Percentiles rank a stretch among this genome's conserved stretches.
Conservation (phyloP, 2,329 filamentous ascomycete genomes). For the Cladophialophora carrionii region DNA sequence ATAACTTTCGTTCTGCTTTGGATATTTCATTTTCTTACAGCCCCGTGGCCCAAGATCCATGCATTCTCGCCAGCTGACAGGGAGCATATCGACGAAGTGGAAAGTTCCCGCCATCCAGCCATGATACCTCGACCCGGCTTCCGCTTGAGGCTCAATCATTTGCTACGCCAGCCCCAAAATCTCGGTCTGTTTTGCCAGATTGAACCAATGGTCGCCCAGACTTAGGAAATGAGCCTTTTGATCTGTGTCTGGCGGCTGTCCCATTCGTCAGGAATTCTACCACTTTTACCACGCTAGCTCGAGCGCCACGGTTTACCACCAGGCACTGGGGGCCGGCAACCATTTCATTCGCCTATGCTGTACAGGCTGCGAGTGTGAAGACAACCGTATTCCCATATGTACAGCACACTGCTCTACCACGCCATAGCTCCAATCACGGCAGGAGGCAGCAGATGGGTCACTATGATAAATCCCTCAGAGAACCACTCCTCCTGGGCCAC, state of each 20-base stretch:
- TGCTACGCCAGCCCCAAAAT: not conserved
- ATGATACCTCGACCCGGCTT: not conserved
- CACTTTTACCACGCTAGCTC: not conserved
- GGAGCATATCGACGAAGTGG: not conserved
- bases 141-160: not conserved
- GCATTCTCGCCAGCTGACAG: not conserved
- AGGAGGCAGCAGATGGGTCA: not conserved
- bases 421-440: not conserved
- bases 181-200: not conserved
- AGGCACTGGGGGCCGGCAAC: not conserved
- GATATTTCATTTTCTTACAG: not conserved
- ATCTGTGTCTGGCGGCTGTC: not conserved
- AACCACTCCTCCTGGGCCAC: not conserved
- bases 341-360: not conserved
- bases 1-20: not conserved
- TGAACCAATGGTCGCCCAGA: not conserved
- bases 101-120: not conserved
- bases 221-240: not conserved
- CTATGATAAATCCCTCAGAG: conserved; percentile 1
- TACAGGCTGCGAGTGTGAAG: not conserved
- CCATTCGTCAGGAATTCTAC: not conserved
- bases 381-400: not conserved
- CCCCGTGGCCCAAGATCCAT: not conserved
- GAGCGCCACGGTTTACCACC: not conserved
- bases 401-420: not conserved